phyloP scores from a whole-genome alignment of 306 rosid genomes.

The Sindora glabra region DNA sequence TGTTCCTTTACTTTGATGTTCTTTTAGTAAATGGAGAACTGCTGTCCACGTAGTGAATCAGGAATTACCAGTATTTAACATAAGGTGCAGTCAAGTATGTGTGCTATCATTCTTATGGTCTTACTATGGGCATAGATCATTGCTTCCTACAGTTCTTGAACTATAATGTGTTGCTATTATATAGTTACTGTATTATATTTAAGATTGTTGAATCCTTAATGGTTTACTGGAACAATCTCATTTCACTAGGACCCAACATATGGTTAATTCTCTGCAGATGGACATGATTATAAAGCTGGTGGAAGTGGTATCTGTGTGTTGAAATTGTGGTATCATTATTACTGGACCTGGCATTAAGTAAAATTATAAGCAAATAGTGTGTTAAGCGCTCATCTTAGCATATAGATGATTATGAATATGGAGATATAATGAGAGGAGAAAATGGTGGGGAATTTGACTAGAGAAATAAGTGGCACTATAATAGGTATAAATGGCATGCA shows the following conservation, averaged over 20 bases:
- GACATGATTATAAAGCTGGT: slow-evolving; percentile 22
- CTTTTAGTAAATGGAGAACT: slow-evolving; percentile 34
- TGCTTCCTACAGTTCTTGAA: slow-evolving; percentile 15
- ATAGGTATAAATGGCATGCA: not conserved
- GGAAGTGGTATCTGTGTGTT: slow-evolving; percentile 10
- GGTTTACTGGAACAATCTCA: slow-evolving; percentile 10
- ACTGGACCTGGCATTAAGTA: not conserved
- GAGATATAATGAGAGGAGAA: slow-evolving; percentile 2
- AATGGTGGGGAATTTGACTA: not conserved
- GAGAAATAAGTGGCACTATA: not conserved
- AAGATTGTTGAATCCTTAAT: slow-evolving; percentile 6
- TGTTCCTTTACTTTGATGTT: slow-evolving; percentile 54
- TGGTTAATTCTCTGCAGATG: slow-evolving; percentile 17
- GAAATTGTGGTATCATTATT: not conserved
- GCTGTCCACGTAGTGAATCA: slow-evolving; percentile 33
- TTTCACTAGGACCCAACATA: slow-evolving; percentile 20
- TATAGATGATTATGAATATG: not conserved
- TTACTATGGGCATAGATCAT: not conserved
- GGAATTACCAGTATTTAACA: slow-evolving; percentile 32
- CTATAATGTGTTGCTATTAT: not conserved
- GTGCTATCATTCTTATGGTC: slow-evolving; percentile 25
- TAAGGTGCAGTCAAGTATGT: slow-evolving; percentile 23
- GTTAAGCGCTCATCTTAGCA: slow-evolving; percentile 2
- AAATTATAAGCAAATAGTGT: not conserved
- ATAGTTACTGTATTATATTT: slow-evolving; percentile 10